These are phyloP conservation scores for Phytopythium sindhum DNA, from an alignment of 352 stramenopile genomes.

Conservation along the genomic window DNA sequence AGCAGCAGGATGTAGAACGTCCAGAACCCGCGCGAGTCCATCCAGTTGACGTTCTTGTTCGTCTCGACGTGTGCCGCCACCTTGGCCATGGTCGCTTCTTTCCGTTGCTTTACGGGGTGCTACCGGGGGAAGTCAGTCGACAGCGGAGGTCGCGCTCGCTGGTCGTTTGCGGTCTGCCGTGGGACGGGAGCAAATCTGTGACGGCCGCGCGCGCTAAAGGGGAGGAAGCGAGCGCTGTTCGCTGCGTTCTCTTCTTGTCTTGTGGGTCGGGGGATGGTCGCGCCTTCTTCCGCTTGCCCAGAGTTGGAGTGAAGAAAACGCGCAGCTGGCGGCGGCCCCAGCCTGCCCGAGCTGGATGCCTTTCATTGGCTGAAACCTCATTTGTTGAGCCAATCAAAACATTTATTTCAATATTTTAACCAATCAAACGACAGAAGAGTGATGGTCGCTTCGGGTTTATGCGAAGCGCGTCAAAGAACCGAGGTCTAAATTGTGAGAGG, in stretches of 20 bases:
- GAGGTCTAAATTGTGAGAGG: neutral
- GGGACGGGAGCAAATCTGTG: neutral
- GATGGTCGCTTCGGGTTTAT: conserved; percentile 7
- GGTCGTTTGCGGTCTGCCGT: conserved; percentile 3
- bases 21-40: conserved; percentile 86
- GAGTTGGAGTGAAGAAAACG: conserved; percentile 12
- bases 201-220: conserved; percentile 2
- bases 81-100: conserved; percentile 22
- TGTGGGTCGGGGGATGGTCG: neutral
- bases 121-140: conserved; percentile 1
- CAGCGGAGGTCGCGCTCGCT: neutral
- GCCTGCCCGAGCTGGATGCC: conserved; percentile 1
- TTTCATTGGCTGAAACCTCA: conserved; percentile 23
- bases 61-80: conserved; percentile 48
- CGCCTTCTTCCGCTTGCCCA: conserved; percentile 1
- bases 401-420: neutral
- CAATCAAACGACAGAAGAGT: conserved; percentile 2
- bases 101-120: neutral
- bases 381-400: too few relatives aligned
- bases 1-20: conserved; percentile 85
- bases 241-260: conserved; percentile 16
- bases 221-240: conserved; percentile 3
- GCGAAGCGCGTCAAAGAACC: conserved; percentile 7
- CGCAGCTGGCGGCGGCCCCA: neutral
- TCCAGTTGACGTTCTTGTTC: conserved; percentile 92